These are phyloP conservation scores for Aspergillus spinulosporus DNA, from an alignment of 2,329 filamentous ascomycete genomes.

Conservation along the genomic window DNA sequence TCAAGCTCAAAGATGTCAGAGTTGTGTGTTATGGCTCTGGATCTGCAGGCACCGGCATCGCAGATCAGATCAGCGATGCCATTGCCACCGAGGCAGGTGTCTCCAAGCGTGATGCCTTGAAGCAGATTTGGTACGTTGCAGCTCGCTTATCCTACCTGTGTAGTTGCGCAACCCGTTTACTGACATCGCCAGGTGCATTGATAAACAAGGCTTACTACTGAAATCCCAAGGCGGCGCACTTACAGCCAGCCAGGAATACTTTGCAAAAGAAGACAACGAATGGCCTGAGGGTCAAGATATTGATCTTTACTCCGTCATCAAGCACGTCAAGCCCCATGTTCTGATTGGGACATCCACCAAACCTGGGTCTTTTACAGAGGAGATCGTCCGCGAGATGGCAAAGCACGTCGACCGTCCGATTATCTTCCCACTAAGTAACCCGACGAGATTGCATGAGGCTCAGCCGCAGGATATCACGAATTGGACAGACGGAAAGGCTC, in stretches of 20 bases:
- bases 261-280: constrained; percentile 63
- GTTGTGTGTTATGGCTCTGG: constrained; percentile 79
- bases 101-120: constrained; percentile 69
- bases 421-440: constrained; percentile 80
- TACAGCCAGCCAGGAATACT: constrained; percentile 67
- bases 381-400: constrained; percentile 74
- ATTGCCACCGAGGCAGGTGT: constrained; percentile 69
- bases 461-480: constrained; percentile 71
- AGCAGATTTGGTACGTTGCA: constrained; percentile 69
- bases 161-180: too few species aligned
- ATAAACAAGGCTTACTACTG: constrained; percentile 76
- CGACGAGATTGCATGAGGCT: constrained; percentile 80
- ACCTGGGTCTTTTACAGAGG: constrained; percentile 72
- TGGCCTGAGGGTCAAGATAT: constrained; percentile 60
- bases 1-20: constrained; percentile 67
- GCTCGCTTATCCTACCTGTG: neutral
- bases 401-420: constrained; percentile 71
- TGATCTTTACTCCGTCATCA: constrained; percentile 66
- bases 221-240: constrained; percentile 61
- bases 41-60: constrained; percentile 80
- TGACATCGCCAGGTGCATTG: constrained; percentile 62
- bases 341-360: constrained; percentile 82
- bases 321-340: constrained; percentile 73
- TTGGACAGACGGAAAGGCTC: constrained; percentile 75
- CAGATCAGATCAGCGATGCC: constrained; percentile 78